Evolutionary conservation across 1,284 basidiomycete species (phyloP).

Genomic region (Moesziomyces sp.): DNA sequence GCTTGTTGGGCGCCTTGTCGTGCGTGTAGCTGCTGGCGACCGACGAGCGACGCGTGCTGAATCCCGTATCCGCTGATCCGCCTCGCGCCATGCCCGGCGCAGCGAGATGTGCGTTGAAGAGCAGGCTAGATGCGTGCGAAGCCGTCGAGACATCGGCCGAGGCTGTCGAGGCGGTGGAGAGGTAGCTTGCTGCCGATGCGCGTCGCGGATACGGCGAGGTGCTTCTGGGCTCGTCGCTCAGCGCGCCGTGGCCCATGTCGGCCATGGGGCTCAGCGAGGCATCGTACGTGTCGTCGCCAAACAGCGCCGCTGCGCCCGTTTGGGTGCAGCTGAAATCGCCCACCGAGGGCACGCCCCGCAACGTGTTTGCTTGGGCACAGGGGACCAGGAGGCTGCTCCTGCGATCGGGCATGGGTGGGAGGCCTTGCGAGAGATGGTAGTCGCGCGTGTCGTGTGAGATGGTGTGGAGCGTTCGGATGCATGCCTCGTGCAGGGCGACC

Average conservation of each 20-base stretch:
- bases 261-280: constrained; percentile 35
- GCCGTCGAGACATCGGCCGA: constrained; percentile 24
- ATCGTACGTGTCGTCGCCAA: constrained; percentile 28
- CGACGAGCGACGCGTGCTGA: constrained; percentile 38
- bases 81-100: constrained; percentile 20
- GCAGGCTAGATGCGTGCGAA: constrained; percentile 37
- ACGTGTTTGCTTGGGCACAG: background rate
- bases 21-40: constrained; percentile 30
- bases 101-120: constrained; percentile 28
- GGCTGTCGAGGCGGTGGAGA: constrained; percentile 32
- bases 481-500: constrained; percentile 43
- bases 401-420: constrained; percentile 18
- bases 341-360: constrained; percentile 11
- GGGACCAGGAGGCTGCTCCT: constrained; percentile 17
- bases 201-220: constrained; percentile 8
- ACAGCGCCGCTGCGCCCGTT: constrained; percentile 15
- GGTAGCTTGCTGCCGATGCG: constrained; percentile 30
- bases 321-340: constrained; percentile 30
- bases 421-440: constrained; percentile 2
- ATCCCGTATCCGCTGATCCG: constrained; percentile 12
- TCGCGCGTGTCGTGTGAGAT: constrained; percentile 24
- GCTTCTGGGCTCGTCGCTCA: constrained; percentile 1
- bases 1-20: constrained; percentile 17
- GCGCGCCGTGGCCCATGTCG: constrained; percentile 26
- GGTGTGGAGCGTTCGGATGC: constrained; percentile 15